Evolutionary conservation across 805 yeast species (phyloP).

Genomic region (Suhomyces sp.): DNA sequence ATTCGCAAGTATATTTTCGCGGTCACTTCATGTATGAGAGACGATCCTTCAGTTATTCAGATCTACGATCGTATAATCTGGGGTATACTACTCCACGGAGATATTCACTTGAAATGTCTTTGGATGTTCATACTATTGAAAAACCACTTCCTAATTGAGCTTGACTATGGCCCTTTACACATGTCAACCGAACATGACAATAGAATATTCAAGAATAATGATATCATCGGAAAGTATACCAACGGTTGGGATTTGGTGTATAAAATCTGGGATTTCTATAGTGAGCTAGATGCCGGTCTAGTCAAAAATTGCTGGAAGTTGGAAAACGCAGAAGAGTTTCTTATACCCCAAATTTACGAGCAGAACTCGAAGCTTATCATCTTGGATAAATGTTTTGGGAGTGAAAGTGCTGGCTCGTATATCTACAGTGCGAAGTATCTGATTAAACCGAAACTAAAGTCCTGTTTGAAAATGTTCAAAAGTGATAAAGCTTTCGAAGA

Average conservation of each 20-base stretch:
- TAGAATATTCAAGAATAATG: conserved; percentile 11
- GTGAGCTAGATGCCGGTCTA: conserved; percentile 6
- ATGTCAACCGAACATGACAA: conserved; percentile 28
- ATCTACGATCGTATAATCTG: conserved; percentile 40
- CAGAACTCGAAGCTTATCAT: conserved; percentile 13
- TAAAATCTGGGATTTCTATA: conserved; percentile 11
- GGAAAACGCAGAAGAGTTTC: conserved; percentile 9
- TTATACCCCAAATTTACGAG: conserved; percentile 23
- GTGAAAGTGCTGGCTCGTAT: conserved; percentile 12
- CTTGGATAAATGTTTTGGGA: conserved; percentile 20
- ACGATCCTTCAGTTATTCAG: conserved; percentile 33
- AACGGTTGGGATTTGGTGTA: conserved; percentile 18
- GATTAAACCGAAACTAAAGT: conserved; percentile 16
- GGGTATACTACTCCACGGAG: conserved; percentile 45
- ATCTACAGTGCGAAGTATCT: conserved; percentile 12
- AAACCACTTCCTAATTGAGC: conserved; percentile 21
- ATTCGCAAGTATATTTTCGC: conserved; percentile 38
- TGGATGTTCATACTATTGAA: conserved; percentile 42
- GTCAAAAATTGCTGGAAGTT: conserved; percentile 15
- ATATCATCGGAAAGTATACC: conserved; percentile 10
- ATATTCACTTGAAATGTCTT: conserved; percentile 38
- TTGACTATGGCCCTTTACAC: conserved; percentile 21
- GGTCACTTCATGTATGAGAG: conserved; percentile 24
- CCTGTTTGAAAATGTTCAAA: conserved; percentile 10
- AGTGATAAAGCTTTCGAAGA: conserved; percentile 7